These are phyloP conservation scores for Tephrocybe sp. DNA, from an alignment of 768 basidiomycete species.

Conservation along the genomic window DNA sequence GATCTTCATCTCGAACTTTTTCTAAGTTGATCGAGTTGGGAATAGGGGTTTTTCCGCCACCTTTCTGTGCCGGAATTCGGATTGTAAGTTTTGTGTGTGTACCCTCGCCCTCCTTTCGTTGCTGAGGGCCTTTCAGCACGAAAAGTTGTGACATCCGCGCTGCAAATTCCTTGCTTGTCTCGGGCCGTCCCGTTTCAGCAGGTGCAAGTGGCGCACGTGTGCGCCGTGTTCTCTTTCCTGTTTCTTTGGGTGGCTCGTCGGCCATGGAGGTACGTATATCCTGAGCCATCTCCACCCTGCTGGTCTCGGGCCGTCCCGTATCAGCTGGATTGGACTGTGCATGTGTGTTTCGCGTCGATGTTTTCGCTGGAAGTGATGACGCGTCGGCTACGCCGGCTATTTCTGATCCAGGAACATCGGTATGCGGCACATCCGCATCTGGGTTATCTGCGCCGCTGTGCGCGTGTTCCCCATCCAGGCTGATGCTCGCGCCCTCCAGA, in stretches of 20 bases:
- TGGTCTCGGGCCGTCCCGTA: too few relatives aligned
- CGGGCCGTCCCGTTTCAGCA: neutral
- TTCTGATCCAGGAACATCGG: too few relatives aligned
- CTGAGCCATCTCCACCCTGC: too few relatives aligned
- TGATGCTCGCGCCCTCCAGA: slow-evolving; percentile 8
- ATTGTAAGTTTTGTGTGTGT: neutral
- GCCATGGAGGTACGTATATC: too few relatives aligned
- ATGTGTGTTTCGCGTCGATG: too few relatives aligned
- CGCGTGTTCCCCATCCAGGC: neutral
- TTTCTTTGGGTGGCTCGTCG: too few relatives aligned
- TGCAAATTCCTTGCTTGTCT: neutral
- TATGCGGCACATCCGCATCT: too few relatives aligned
- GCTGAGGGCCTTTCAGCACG: slow-evolving; percentile 1
- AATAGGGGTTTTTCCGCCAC: neutral
- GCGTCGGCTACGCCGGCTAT: too few relatives aligned
- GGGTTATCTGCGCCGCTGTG: slow-evolving; percentile 11
- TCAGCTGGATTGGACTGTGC: too few relatives aligned
- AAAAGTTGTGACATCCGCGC: neutral
- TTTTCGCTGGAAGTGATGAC: too few relatives aligned
- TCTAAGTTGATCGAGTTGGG: neutral
- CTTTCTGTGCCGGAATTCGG: neutral
- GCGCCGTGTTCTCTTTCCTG: neutral
- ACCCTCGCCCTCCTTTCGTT: slow-evolving; percentile 3
- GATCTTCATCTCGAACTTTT: neutral
- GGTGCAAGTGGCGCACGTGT: neutral